Evolutionary conservation across 257 asterid species (phyloP), one percentile per base, ranked within the genome.

Genomic region (Plantago major): DNA sequence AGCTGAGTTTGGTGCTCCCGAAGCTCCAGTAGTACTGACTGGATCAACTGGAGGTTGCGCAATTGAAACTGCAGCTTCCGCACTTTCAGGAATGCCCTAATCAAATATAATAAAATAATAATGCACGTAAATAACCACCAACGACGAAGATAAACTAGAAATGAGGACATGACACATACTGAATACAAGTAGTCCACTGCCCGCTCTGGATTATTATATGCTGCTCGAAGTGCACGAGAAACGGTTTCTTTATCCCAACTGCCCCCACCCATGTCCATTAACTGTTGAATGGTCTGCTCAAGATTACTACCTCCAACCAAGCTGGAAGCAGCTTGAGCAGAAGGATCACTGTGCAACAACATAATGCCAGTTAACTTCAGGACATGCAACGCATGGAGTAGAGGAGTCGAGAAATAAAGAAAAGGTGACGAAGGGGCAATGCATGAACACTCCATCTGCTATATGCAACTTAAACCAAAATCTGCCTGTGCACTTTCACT

Each of bases 1-100:
- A 61, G 95, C 79, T 37, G 97, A 79, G 71, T 90, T 90, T 17
- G 94, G 95, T 65, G 75, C 90, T 67, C 86, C 88, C 46, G 88
- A 77, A 68, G 77, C 76, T 63, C 67, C 82, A 50, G 78, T 64
- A 62, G 73, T 82, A 59, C 68, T 65, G 10, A 72, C 71, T 43
- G 82, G 68, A 70, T 70, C 69, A 40, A 52, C 73, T 38, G 73
- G 80, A 65, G 75, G 67, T 67, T 65, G 86, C 66, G 70, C 81
- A 55, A 81, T 63, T 40, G 94, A 88, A 61, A 75, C 84, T 33
- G 82, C 84, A 68, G 84, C 77, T 80, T 88, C 85, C 33, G 88
- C 65, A 46, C 70, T 77, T 73, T 80, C 90, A 55, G 96, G 95
- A 71, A 86, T 89, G 33, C 95, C 96, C 94, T 89, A 73, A 28